A percentile compares a stretch with the other conserved stretches of the same genome.
Conservation (phyloP, 805 yeast species). For the Saturnispora sanitii region DNA sequence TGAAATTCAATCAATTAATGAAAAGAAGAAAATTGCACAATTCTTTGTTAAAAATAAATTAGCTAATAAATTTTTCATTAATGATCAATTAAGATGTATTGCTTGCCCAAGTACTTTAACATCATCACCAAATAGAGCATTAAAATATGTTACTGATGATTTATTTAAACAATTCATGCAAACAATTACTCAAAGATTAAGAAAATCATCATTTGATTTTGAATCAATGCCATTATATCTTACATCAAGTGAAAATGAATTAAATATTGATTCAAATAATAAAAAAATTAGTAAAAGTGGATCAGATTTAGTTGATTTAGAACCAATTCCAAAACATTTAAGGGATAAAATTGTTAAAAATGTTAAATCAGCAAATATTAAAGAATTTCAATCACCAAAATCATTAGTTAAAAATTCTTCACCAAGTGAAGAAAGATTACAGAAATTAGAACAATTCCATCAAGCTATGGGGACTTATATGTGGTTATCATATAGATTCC, state of each 20-base stretch:
- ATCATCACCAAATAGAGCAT: conserved; percentile 16
- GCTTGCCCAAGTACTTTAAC: conserved; percentile 26
- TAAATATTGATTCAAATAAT: conserved; percentile 8
- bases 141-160: conserved; percentile 28
- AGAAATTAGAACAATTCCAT: conserved; percentile 54
- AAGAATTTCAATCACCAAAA: conserved; percentile 14
- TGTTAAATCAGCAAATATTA: conserved; percentile 11
- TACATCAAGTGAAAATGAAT: conserved; percentile 16
- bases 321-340: conserved; percentile 22
- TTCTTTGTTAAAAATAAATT: conserved; percentile 21
- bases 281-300: conserved; percentile 11
- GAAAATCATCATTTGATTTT: conserved; percentile 48
- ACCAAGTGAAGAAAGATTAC: conserved; percentile 25
- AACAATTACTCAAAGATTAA: conserved; percentile 46
- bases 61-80: conserved; percentile 20
- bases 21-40: conserved; percentile 17
- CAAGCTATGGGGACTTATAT: conserved; percentile 55
- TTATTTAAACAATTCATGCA: conserved; percentile 35
- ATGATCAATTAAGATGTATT: conserved; percentile 30
- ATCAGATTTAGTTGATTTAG: conserved; percentile 16
- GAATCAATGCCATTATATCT: conserved; percentile 24
- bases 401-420: conserved; percentile 15
- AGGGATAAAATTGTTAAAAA: conserved; percentile 14
- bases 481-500: conserved; percentile 86
- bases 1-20: conserved; percentile 22